A percentile compares a stretch with the other conserved stretches of the same genome.
Evolutionary conservation across 768 basidiomycete species (phyloP).

Genomic region (Rhodocollybia butyracea): DNA sequence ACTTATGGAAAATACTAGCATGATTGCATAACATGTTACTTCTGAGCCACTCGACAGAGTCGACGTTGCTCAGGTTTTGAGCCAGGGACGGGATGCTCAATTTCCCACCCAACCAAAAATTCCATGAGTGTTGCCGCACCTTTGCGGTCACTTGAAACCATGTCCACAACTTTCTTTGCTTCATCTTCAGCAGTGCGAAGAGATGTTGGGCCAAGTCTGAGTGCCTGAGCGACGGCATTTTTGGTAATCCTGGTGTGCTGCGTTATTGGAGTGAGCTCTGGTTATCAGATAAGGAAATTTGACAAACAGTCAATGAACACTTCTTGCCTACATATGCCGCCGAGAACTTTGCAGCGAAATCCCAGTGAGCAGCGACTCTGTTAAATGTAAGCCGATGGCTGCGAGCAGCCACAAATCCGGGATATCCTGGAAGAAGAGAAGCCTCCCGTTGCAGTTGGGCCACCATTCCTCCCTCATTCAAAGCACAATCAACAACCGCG

Average conservation of each 20-base stretch:
- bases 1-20: no score
- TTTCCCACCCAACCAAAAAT: constrained; percentile 40
- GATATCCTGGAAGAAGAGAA: background rate
- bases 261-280: background rate
- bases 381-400: background rate
- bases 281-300: background rate
- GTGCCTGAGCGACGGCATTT: background rate
- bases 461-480: background rate
- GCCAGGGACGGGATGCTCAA: constrained; percentile 46
- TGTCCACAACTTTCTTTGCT: background rate
- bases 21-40: no score
- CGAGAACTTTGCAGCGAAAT: background rate
- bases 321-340: background rate
- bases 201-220: background rate
- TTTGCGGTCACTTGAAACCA: background rate
- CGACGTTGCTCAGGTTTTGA: constrained; percentile 47
- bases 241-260: background rate
- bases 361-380: background rate
- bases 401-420: background rate
- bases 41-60: constrained; percentile 53
- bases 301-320: background rate
- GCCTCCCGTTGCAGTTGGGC: background rate
- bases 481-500: no score
- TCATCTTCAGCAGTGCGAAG: background rate
- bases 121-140: background rate